These are phyloP conservation scores for Darksidea phi DNA, from an alignment of 495 filamentous ascomycete genomes.

Conservation along the genomic window DNA sequence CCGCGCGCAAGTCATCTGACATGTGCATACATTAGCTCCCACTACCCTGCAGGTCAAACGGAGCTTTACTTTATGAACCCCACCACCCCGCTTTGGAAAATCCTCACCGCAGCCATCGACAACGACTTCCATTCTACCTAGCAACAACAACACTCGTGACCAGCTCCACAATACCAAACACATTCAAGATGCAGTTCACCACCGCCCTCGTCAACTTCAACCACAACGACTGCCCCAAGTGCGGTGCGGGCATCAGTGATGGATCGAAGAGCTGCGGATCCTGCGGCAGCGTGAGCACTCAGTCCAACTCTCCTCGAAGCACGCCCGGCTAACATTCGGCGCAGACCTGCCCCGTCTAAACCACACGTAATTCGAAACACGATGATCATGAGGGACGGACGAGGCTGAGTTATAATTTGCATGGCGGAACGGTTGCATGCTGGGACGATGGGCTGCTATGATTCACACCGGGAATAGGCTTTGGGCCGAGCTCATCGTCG, in stretches of 20 bases:
- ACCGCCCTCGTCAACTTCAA: slow-evolving; percentile 19
- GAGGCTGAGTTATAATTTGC: slow-evolving; percentile 13
- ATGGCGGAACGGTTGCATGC: neutral
- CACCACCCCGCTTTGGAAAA: slow-evolving; percentile 17
- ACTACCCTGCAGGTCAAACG: slow-evolving; percentile 11
- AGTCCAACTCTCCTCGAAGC: neutral
- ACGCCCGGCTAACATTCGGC: neutral
- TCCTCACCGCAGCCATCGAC: neutral
- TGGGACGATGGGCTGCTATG: neutral
- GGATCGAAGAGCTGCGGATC: slow-evolving; percentile 43
- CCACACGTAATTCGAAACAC: neutral
- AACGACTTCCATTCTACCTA: neutral
- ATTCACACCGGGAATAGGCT: neutral
- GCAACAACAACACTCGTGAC: no score
- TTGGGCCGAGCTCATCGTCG: neutral
- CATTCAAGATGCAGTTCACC: slow-evolving; percentile 14
- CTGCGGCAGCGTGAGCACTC: slow-evolving; percentile 42
- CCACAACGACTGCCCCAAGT: slow-evolving; percentile 42
- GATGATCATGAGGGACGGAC: neutral
- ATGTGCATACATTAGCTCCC: slow-evolving; percentile 18
- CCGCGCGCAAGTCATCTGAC: slow-evolving; percentile 18
- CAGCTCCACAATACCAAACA: no score
- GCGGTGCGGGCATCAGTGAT: slow-evolving; percentile 39
- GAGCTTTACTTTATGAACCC: slow-evolving; percentile 23
- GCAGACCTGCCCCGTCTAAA: slow-evolving; percentile 9